Evolutionary conservation across 2,329 filamentous ascomycete genomes (phyloP), one percentile per base, ranked within the genome.

Genomic region (Ophiostoma novo-ulmi): DNA sequence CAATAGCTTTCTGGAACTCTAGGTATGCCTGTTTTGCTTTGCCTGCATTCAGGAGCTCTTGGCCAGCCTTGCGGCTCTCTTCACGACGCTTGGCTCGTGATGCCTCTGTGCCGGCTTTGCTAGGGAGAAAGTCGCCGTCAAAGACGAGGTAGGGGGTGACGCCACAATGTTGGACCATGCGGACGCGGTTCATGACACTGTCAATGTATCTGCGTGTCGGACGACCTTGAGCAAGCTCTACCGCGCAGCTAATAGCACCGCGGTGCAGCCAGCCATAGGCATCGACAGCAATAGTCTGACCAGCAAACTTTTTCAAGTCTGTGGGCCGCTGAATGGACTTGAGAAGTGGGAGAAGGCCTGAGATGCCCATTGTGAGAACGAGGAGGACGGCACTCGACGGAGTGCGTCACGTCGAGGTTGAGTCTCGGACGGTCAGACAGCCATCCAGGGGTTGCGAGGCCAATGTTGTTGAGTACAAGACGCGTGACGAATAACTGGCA

Each of bases 181-280:
- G 90, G 69, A 99, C 93, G 72, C 94, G 91, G 77, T 91, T 88
- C 85, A 99, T 90, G 69, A 91, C 91, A 76, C 93, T 97, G 77
- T 96, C 91, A 77, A 99, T 88, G 83, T 93, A 95, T 81, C 92
- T 96, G 70, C 87, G 89, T 0, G 94, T 98, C 17, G 93, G 93
- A 78, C 92, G 95, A 76, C 88, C 93, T 76, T 94, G 86, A 48
- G 93, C 95, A 73, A 99, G 86, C 76, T 98, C 95, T 76, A 95
- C 88, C 73, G 94, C 93, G 82, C 94, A 98, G 68, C 92, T 87
- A 74, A 96, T 89, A 66, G 93, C 93, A 70, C 94, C 96, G 75
- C 95, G 90, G 80, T 99, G 95, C 70, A 99, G 88, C 95, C 96
- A 99, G 78, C 94, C 95, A 84, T 99, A 99, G 71, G 91, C 94